phyloP scores from a whole-genome alignment of 2,329 filamentous ascomycete species.

The Elsinoe necatrix region DNA sequence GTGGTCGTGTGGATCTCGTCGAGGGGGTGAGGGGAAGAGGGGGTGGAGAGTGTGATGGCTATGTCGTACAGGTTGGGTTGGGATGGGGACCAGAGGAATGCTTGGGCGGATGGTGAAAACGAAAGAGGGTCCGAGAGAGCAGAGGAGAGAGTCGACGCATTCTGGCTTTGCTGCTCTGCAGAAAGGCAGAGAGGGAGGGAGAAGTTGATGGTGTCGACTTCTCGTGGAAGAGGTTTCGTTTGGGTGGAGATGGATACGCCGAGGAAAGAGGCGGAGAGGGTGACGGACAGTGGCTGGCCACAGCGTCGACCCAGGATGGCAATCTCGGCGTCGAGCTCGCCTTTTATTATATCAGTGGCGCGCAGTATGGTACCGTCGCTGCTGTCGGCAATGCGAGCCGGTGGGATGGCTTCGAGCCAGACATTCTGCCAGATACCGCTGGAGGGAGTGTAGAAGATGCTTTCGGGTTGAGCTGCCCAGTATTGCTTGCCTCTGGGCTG shows the following conservation, averaged over 20 bases:
- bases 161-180: constrained; percentile 32
- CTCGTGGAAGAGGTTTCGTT: constrained; percentile 38
- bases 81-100: constrained; percentile 25
- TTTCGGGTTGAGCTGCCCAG: constrained; percentile 50
- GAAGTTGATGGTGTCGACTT: constrained; percentile 42
- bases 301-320: constrained; percentile 43
- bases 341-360: constrained; percentile 46
- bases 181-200: constrained; percentile 44
- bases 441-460: constrained; percentile 64
- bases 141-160: constrained; percentile 29
- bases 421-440: constrained; percentile 68
- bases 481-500: constrained; percentile 63
- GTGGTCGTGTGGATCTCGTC: constrained; percentile 53
- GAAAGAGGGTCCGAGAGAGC: not conserved
- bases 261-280: constrained; percentile 46
- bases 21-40: constrained; percentile 31
- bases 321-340: constrained; percentile 44
- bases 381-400: constrained; percentile 46
- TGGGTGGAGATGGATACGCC: constrained; percentile 43
- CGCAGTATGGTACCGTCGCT: constrained; percentile 51
- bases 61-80: constrained; percentile 11
- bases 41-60: constrained; percentile 44
- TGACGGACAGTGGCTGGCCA: constrained; percentile 41
- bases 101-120: not conserved
- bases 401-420: constrained; percentile 55